Evolutionary conservation across 148 eudicot genomes (phyloP).

Genomic region (Fagopyrum tataricum): DNA sequence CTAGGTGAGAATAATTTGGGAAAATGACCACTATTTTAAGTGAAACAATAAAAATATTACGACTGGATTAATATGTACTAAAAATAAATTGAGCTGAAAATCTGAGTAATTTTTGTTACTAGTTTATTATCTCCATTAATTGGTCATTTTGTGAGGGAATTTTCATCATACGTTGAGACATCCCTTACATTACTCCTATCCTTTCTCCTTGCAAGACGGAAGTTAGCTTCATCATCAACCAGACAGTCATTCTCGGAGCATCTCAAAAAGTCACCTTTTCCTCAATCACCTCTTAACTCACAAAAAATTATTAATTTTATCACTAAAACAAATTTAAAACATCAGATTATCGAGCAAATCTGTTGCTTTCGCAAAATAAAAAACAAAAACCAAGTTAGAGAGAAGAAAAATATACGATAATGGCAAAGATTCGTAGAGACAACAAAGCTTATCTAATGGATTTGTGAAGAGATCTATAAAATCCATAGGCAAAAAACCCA

Average conservation of each 20-base stretch:
- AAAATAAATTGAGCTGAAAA: no score
- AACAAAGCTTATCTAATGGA: neutral
- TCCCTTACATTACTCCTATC: slow-evolving; percentile 25
- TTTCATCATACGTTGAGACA: slow-evolving; percentile 13
- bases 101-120: no score
- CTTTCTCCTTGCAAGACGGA: slow-evolving; percentile 17
- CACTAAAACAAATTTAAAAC: neutral
- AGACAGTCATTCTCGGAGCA: slow-evolving; percentile 1
- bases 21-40: no score
- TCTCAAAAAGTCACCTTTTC: neutral
- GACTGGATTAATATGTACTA: no score
- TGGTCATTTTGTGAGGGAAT: no score
- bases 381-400: neutral
- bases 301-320: slow-evolving; percentile 13
- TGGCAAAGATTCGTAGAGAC: neutral
- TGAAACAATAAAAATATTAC: no score
- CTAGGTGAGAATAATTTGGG: no score
- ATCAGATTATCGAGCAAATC: neutral
- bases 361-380: neutral
- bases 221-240: slow-evolving; percentile 23
- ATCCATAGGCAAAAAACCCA: neutral
- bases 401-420: neutral
- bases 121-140: no score
- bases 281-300: slow-evolving; percentile 5
- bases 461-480: neutral